Conservation (phyloP, 441 rosid genomes). For the Theobroma grandiflorum region DNA sequence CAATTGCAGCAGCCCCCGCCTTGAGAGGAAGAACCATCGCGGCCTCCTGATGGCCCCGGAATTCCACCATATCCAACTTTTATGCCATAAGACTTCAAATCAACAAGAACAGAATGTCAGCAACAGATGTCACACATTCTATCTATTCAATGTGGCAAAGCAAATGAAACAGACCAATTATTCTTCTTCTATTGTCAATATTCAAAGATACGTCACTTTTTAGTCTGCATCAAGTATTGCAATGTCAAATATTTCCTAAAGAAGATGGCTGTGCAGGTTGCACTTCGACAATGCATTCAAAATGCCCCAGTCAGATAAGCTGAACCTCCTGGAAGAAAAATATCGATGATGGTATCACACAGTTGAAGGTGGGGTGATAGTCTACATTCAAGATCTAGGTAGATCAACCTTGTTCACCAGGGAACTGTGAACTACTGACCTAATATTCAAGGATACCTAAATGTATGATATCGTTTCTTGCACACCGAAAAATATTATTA, state of each 20-base stretch:
- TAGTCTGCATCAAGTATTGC: neutral
- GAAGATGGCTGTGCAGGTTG: neutral
- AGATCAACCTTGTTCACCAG: conserved; percentile 4
- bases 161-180: neutral
- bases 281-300: neutral
- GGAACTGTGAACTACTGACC: neutral
- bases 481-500: neutral
- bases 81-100: conserved; percentile 83
- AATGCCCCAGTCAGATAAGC: neutral
- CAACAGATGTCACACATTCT: conserved; percentile 16
- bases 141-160: conserved; percentile 5
- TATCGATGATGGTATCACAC: neutral
- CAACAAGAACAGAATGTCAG: conserved; percentile 23
- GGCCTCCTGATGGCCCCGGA: conserved; percentile 93
- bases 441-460: neutral
- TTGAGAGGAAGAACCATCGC: conserved; percentile 83
- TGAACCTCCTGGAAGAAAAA: neutral
- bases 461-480: conserved; percentile 7
- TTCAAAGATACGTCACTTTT: neutral
- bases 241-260: neutral
- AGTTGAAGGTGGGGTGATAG: neutral
- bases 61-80: conserved; percentile 97
- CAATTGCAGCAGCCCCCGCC: conserved; percentile 91
- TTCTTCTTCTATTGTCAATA: conserved; percentile 10
- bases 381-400: neutral